Conservation (phyloP, 371 early-diverging fungal genomes). For the Batkoa obscura region DNA sequence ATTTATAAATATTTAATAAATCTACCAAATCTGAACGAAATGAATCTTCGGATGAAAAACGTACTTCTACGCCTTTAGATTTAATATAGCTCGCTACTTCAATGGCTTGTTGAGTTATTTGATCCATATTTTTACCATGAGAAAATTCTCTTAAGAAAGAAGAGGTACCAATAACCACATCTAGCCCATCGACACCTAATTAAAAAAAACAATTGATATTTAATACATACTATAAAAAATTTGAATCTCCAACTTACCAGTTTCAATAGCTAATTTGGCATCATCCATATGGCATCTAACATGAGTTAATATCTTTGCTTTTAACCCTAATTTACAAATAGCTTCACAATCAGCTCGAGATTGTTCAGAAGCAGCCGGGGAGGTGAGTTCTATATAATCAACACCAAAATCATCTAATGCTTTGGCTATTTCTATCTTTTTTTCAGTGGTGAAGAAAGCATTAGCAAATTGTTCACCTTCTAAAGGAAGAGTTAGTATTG, state of each 20-base stretch:
- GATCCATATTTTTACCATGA: constrained; percentile 94
- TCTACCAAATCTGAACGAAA: constrained; percentile 92
- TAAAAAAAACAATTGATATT: constrained; percentile 1
- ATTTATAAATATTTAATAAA: constrained; percentile 77
- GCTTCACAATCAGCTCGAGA: constrained; percentile 75
- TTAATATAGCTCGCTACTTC: constrained; percentile 90
- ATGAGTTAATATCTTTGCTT: constrained; percentile 93
- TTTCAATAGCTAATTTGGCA: constrained; percentile 81
- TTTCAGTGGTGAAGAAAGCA: constrained; percentile 88
- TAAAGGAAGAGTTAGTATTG: constrained; percentile 8
- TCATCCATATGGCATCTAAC: constrained; percentile 96
- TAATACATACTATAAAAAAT: neutral
- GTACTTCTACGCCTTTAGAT: constrained; percentile 82
- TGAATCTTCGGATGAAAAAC: constrained; percentile 93
- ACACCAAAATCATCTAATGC: constrained; percentile 90
- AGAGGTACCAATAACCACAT: constrained; percentile 92
- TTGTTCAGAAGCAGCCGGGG: constrained; percentile 91
- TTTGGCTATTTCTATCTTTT: constrained; percentile 92
- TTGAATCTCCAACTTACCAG: constrained; percentile 22
- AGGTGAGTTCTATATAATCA: constrained; percentile 89
- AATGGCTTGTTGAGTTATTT: constrained; percentile 78
- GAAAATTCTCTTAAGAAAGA: constrained; percentile 85
- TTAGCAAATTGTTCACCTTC: constrained; percentile 97
- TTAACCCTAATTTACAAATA: constrained; percentile 76
- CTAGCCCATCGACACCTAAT: constrained; percentile 72